phyloP scores from a whole-genome alignment of 495 filamentous ascomycete species.

The Patellaria atrata region DNA sequence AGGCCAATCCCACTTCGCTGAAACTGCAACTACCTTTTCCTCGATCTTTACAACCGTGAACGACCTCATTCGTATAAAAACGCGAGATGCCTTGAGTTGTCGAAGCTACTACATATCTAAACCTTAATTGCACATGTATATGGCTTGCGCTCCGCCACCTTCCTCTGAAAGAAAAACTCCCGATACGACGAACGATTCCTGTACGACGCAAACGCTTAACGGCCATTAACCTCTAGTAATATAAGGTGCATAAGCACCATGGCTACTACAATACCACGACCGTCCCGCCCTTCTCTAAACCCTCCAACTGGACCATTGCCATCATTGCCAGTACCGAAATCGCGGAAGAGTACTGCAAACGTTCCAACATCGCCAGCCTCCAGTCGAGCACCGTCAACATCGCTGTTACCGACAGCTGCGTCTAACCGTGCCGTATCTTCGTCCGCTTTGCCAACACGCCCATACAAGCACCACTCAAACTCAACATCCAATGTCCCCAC shows the following conservation, averaged over 20 bases:
- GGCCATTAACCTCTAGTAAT: no score
- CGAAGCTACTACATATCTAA: no score
- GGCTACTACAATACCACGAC: constrained; percentile 51
- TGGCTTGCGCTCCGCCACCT: no score
- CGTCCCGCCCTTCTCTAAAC: constrained; percentile 44
- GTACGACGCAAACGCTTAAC: no score
- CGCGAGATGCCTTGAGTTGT: no score
- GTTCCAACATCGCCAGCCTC: constrained; percentile 34
- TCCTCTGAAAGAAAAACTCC: no score
- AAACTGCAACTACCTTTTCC: no score
- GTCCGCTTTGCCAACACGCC: constrained; percentile 14
- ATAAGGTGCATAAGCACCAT: constrained; percentile 31
- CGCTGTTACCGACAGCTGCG: constrained; percentile 11
- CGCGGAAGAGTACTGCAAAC: constrained; percentile 41
- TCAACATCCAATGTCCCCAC: constrained; percentile 23
- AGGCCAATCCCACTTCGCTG: no score
- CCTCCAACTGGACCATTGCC: constrained; percentile 54
- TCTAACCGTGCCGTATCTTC: constrained; percentile 16
- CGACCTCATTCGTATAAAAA: no score
- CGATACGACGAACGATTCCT: no score
- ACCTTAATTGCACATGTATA: no score
- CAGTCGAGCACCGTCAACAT: constrained; percentile 19
- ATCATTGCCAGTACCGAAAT: constrained; percentile 54
- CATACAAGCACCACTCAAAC: constrained; percentile 11
- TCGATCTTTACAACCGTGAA: no score